These are phyloP conservation scores for Cutaneotrichosporon dermatis DNA, from an alignment of 1,284 basidiomycete genomes.

Conservation along the genomic window DNA sequence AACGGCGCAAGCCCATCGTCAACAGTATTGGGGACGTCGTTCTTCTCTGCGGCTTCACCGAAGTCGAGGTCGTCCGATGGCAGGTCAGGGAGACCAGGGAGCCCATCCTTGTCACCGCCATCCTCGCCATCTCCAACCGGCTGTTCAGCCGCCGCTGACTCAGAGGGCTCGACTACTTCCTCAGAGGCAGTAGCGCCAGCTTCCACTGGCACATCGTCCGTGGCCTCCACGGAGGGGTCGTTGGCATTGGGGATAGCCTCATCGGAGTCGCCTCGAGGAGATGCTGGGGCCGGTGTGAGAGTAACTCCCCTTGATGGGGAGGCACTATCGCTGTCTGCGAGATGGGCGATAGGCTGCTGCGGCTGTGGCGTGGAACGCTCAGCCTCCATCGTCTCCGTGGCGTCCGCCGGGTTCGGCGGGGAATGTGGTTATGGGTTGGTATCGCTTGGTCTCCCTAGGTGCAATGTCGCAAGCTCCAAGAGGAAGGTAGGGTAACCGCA, in stretches of 20 bases:
- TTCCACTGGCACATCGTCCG: background rate
- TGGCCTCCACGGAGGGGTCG: background rate
- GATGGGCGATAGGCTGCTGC: background rate
- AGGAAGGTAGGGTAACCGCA: background rate
- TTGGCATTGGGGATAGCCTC: background rate
- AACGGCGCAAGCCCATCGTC: slow-evolving; percentile 11
- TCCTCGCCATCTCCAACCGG: background rate
- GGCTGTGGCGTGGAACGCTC: background rate
- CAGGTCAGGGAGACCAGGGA: background rate
- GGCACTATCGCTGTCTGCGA: background rate
- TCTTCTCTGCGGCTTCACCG: background rate
- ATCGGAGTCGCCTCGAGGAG: background rate
- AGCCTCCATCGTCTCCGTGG: background rate
- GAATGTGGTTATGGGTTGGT: no score
- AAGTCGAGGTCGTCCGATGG: background rate
- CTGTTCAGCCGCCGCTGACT: no score
- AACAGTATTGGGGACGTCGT: background rate
- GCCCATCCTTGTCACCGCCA: background rate
- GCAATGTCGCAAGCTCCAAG: no score
- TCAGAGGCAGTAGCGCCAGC: background rate
- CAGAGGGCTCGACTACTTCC: background rate
- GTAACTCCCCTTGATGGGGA: no score
- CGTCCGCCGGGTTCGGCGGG: background rate
- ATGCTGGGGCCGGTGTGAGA: no score
- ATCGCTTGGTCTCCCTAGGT: background rate